Conservation (phyloP, 1,284 basidiomycete genomes). For the Ustilago xerochloae region DNA sequence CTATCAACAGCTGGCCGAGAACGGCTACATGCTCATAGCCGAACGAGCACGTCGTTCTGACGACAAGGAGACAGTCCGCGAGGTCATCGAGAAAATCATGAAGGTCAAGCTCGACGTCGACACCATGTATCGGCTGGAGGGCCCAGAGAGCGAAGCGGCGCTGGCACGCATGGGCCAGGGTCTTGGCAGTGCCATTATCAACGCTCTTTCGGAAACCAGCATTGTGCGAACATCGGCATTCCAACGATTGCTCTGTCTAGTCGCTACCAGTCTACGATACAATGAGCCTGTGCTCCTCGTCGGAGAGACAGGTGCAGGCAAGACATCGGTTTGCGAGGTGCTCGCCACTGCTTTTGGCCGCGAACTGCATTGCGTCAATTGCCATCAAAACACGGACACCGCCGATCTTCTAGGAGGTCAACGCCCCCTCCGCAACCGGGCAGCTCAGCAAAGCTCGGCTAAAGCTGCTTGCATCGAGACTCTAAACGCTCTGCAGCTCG, state of each 20-base stretch:
- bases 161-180: slow-evolving; percentile 48
- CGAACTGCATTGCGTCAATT: slow-evolving; percentile 83
- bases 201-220: slow-evolving; percentile 70
- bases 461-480: slow-evolving; percentile 60
- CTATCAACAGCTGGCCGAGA: slow-evolving; percentile 92
- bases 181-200: slow-evolving; percentile 29
- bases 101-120: slow-evolving; percentile 80
- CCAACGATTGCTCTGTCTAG: slow-evolving; percentile 86
- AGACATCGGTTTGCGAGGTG: slow-evolving; percentile 95
- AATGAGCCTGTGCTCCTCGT: slow-evolving; percentile 97
- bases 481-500: slow-evolving; percentile 40
- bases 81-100: slow-evolving; percentile 90
- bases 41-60: slow-evolving; percentile 87
- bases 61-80: slow-evolving; percentile 88
- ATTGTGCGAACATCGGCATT: slow-evolving; percentile 93
- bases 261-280: slow-evolving; percentile 83
- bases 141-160: slow-evolving; percentile 62
- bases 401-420: slow-evolving; percentile 95
- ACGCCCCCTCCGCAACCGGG: slow-evolving; percentile 87
- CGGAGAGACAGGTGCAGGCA: slow-evolving; percentile 96
- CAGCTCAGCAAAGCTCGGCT: slow-evolving; percentile 68
- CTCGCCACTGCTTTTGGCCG: slow-evolving; percentile 79
- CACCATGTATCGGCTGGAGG: slow-evolving; percentile 72
- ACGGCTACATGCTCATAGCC: slow-evolving; percentile 97
- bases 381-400: slow-evolving; percentile 99